Percentiles rank a stretch among this genome's conserved stretches.
Conservation (phyloP, 306 rosid genomes). For the Phaseolus lunatus region DNA sequence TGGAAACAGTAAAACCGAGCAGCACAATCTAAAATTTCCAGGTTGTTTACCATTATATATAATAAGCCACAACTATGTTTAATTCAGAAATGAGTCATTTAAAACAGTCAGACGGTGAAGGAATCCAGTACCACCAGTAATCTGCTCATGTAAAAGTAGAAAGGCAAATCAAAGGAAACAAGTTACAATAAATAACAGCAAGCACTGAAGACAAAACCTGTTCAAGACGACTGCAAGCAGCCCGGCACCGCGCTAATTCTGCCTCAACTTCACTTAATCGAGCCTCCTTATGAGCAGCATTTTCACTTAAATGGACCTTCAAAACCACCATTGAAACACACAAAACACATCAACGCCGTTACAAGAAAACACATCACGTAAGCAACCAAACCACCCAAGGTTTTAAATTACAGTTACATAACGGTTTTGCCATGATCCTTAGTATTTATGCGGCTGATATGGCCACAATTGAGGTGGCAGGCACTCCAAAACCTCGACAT, state of each 20-base stretch:
- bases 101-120: neutral
- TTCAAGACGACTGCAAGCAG: conserved; percentile 69
- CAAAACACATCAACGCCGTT: conserved; percentile 2
- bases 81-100: conserved; percentile 11
- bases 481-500: neutral
- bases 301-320: conserved; percentile 70
- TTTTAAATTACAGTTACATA: neutral
- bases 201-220: conserved; percentile 58
- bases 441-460: neutral
- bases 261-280: conserved; percentile 75
- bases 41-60: neutral
- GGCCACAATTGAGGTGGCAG: neutral
- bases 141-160: neutral
- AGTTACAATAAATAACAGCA: conserved; percentile 30
- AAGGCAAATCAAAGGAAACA: conserved; percentile 19
- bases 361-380: neutral
- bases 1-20: conserved; percentile 13
- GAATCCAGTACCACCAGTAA: conserved; percentile 3
- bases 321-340: conserved; percentile 38
- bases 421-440: neutral
- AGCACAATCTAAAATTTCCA: conserved; percentile 1
- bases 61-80: neutral
- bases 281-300: conserved; percentile 80
- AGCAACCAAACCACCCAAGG: conserved; percentile 12
- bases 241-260: conserved; percentile 67